phyloP scores from a whole-genome alignment of 129 eudicot species.

The Cynara cardunculus region DNA sequence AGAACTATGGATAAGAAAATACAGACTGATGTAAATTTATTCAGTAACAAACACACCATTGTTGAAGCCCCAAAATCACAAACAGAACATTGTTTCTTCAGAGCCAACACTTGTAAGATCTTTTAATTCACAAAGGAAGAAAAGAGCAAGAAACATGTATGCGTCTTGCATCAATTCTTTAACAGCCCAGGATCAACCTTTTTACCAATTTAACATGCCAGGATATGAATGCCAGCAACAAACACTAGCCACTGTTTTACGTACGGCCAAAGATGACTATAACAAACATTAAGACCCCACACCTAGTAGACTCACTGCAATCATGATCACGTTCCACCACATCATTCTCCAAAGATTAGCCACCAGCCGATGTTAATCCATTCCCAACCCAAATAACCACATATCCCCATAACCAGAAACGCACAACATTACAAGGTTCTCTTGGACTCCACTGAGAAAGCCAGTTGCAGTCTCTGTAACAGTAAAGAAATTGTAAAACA shows the following conservation, averaged over 20 bases:
- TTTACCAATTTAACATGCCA: neutral
- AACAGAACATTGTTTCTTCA: neutral
- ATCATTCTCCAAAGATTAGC: constrained; percentile 5
- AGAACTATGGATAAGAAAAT: neutral
- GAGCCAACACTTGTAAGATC: neutral
- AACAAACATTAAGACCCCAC: neutral
- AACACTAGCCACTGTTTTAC: constrained; percentile 6
- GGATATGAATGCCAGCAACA: constrained; percentile 1
- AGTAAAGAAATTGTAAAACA: neutral
- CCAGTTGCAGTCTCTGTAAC: constrained; percentile 19
- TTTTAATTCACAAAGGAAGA: neutral
- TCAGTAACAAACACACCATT: constrained; percentile 12
- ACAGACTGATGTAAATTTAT: constrained; percentile 6
- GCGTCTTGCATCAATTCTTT: neutral
- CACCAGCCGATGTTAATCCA: constrained; percentile 26
- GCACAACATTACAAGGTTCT: constrained; percentile 17
- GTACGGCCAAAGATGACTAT: constrained; percentile 1
- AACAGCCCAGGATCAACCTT: neutral
- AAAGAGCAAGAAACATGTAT: neutral
- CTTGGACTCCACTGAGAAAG: constrained; percentile 20
- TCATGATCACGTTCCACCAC: constrained; percentile 23
- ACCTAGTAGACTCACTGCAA: neutral
- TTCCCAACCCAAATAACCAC: constrained; percentile 9
- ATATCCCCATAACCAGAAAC: constrained; percentile 23
- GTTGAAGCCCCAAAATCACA: constrained; percentile 16